Evolutionary conservation across 2,329 filamentous ascomycete genomes (phyloP).

Genomic region (Fusarium liriodendri): DNA sequence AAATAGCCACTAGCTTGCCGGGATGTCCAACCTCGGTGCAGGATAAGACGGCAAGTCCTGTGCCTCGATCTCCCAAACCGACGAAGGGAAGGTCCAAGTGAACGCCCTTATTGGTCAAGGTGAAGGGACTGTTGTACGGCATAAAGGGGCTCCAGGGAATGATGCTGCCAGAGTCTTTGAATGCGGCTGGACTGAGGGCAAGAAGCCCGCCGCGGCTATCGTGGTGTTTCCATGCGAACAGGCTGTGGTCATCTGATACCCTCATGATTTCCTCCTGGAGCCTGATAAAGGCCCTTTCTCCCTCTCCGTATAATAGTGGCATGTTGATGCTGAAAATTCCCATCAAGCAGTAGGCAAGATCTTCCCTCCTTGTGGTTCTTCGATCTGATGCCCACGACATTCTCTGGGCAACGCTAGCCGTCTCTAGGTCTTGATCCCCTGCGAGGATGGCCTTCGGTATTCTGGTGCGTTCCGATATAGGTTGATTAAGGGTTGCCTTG

Average conservation of each 20-base stretch:
- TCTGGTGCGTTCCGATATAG: not conserved
- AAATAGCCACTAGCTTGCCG: not conserved
- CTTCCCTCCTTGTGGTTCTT: slow-evolving; percentile 40
- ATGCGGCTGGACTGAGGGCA: not conserved
- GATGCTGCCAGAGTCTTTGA: slow-evolving; percentile 10
- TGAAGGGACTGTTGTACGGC: slow-evolving; percentile 5
- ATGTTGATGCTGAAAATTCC: slow-evolving; percentile 47
- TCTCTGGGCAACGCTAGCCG: slow-evolving; percentile 20
- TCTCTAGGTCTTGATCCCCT: slow-evolving; percentile 7
- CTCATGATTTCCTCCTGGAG: slow-evolving; percentile 41
- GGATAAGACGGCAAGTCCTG: slow-evolving; percentile 1
- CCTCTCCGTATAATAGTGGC: slow-evolving; percentile 46
- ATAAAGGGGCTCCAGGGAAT: not conserved
- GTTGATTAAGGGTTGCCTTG: not conserved
- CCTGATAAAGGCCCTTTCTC: slow-evolving; percentile 36
- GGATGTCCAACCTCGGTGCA: not conserved
- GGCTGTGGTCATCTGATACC: slow-evolving; percentile 1
- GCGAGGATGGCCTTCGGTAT: not conserved
- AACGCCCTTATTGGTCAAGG: slow-evolving; percentile 6
- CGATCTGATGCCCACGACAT: slow-evolving; percentile 45
- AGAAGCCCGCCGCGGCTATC: slow-evolving; percentile 11
- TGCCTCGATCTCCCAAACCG: not conserved
- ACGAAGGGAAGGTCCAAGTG: slow-evolving; percentile 13
- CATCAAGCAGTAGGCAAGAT: slow-evolving; percentile 45
- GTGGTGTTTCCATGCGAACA: slow-evolving; percentile 4